Conservation (phyloP, 2,329 filamentous ascomycete species). For the Teratosphaeria gauchensis region DNA sequence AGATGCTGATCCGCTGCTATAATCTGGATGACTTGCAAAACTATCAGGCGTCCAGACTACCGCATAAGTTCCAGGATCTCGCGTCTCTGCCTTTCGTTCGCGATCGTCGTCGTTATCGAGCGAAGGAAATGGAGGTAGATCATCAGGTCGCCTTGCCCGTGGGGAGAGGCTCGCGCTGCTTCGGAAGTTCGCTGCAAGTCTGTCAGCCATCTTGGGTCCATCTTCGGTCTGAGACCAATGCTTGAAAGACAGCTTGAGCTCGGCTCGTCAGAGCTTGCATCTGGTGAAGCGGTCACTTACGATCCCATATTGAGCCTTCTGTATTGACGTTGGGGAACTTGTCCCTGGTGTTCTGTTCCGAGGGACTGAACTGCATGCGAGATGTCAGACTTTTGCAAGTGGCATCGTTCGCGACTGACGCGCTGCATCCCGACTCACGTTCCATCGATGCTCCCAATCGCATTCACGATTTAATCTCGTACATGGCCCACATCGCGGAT, state of each 20-base stretch:
- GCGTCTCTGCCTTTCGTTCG: slow-evolving; percentile 45
- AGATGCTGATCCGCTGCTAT: slow-evolving; percentile 22
- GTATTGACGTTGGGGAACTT: slow-evolving; percentile 35
- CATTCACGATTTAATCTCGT: slow-evolving; percentile 46
- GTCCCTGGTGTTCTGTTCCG: slow-evolving; percentile 22
- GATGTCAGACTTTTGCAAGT: not conserved
- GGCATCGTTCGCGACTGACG: no score
- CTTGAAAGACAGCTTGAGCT: not conserved
- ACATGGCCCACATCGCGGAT: slow-evolving; percentile 49
- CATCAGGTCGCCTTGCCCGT: slow-evolving; percentile 27
- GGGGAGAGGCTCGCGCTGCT: slow-evolving; percentile 3
- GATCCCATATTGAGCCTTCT: slow-evolving; percentile 48
- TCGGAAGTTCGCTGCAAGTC: slow-evolving; percentile 1
- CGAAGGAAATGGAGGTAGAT: slow-evolving; percentile 44
- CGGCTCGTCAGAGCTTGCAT: not conserved
- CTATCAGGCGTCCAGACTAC: slow-evolving; percentile 47
- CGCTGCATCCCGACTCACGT: slow-evolving; percentile 8
- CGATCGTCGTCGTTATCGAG: slow-evolving; percentile 49
- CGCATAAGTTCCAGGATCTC: slow-evolving; percentile 45
- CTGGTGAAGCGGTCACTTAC: slow-evolving; percentile 30
- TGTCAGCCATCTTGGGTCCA: not conserved
- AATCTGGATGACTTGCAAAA: slow-evolving; percentile 44
- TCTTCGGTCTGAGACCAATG: not conserved
- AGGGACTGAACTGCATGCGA: slow-evolving; percentile 23
- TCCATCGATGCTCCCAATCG: slow-evolving; percentile 47